Percentiles rank a stretch among this genome's conserved stretches.
These are phyloP conservation scores for Chaetomium tenue DNA, from an alignment of 495 filamentous ascomycete genomes.

Conservation along the genomic window DNA sequence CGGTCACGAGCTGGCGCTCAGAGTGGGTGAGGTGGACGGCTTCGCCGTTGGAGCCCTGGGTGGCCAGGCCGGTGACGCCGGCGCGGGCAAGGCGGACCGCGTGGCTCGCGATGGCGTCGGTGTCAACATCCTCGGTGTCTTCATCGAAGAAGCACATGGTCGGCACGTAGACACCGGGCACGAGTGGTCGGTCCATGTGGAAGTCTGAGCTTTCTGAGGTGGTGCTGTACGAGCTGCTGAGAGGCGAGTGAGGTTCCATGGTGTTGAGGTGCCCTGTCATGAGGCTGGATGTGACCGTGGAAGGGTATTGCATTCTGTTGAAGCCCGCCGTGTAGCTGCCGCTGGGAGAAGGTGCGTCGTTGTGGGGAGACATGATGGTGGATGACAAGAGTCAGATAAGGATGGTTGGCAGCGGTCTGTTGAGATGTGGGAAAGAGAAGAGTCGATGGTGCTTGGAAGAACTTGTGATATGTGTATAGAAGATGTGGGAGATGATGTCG, in stretches of 20 bases:
- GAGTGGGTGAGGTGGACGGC: slow-evolving; percentile 75
- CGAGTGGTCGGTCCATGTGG: slow-evolving; percentile 59
- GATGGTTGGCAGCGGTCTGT: slow-evolving; percentile 8
- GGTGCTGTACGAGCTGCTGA: slow-evolving; percentile 46
- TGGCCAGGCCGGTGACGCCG: slow-evolving; percentile 76
- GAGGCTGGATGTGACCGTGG: slow-evolving; percentile 38
- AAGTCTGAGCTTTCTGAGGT: slow-evolving; percentile 42
- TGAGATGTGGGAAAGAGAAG: slow-evolving; percentile 6
- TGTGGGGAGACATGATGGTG: slow-evolving; percentile 54
- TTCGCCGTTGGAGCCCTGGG: slow-evolving; percentile 89
- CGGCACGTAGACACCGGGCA: slow-evolving; percentile 79
- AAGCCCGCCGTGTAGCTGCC: slow-evolving; percentile 49
- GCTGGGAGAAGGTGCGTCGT: slow-evolving; percentile 50
- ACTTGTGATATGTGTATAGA: slow-evolving; percentile 13
- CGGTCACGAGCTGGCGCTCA: slow-evolving; percentile 72
- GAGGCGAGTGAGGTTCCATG: slow-evolving; percentile 39
- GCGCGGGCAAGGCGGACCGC: slow-evolving; percentile 78
- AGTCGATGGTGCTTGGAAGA: not conserved
- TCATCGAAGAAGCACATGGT: slow-evolving; percentile 86
- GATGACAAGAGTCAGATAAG: slow-evolving; percentile 2
- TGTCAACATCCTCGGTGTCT: slow-evolving; percentile 73
- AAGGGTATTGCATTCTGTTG: slow-evolving; percentile 44
- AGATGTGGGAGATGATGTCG: slow-evolving; percentile 11
- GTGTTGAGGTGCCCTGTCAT: slow-evolving; percentile 31
- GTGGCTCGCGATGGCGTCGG: slow-evolving; percentile 66